phyloP scores from a whole-genome alignment of 805 yeast genomes.

The Saccharomyces eubayanus region DNA sequence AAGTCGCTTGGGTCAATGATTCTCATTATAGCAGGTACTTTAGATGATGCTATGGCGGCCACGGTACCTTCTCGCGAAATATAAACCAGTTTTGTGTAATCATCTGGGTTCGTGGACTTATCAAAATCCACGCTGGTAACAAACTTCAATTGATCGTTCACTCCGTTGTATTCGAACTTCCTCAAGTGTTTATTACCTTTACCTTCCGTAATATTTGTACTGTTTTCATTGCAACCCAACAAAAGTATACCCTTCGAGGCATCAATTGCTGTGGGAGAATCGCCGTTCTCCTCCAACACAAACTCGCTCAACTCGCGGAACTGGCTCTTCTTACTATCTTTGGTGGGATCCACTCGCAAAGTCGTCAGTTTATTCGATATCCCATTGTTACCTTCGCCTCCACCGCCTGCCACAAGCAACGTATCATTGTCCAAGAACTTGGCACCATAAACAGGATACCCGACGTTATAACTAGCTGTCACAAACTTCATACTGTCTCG shows the following conservation, averaged over 20 bases:
- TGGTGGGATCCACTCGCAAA: slow-evolving; percentile 38
- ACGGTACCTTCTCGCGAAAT: slow-evolving; percentile 49
- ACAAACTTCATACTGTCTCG: slow-evolving; percentile 17
- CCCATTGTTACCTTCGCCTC: slow-evolving; percentile 92
- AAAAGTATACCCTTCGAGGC: slow-evolving; percentile 41
- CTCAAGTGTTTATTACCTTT: slow-evolving; percentile 60
- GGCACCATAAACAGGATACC: slow-evolving; percentile 77
- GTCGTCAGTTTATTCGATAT: slow-evolving; percentile 76
- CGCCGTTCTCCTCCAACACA: slow-evolving; percentile 54
- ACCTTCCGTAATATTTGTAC: slow-evolving; percentile 50
- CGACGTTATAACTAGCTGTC: slow-evolving; percentile 30
- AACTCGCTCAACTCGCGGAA: slow-evolving; percentile 54
- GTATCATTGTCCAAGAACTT: slow-evolving; percentile 53
- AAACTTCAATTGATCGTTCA: slow-evolving; percentile 44
- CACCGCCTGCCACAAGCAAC: slow-evolving; percentile 80
- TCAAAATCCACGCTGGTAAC: slow-evolving; percentile 51
- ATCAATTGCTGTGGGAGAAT: slow-evolving; percentile 77
- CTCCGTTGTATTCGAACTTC: slow-evolving; percentile 40
- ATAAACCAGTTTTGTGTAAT: slow-evolving; percentile 52
- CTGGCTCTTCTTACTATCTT: slow-evolving; percentile 35
- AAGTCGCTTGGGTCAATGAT: slow-evolving; percentile 49
- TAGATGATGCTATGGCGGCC: slow-evolving; percentile 62
- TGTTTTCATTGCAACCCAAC: slow-evolving; percentile 69
- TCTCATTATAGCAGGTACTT: slow-evolving; percentile 52
- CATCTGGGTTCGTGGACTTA: slow-evolving; percentile 42